Conservation (phyloP, 176 grass and related monocot genomes). For the Leersia perrieri region DNA sequence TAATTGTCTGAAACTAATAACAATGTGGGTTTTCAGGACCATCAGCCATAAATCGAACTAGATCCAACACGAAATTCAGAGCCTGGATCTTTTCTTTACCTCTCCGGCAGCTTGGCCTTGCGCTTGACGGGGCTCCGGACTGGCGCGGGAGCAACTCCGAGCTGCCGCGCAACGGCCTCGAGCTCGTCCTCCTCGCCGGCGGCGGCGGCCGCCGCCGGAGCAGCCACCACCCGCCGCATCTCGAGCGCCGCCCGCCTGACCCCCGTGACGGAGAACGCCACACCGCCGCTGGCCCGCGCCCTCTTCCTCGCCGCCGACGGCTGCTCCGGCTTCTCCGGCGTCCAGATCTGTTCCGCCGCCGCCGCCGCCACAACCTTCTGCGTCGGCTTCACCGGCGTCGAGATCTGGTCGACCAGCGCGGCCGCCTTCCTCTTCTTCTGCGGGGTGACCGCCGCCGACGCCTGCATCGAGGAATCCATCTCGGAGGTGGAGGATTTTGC, state of each 20-base stretch:
- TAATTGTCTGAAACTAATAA: neutral
- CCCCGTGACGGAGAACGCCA: constrained; percentile 68
- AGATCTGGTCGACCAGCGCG: neutral
- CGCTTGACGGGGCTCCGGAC: constrained; percentile 28
- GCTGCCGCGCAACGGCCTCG: constrained; percentile 39
- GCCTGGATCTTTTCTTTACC: constrained; percentile 45
- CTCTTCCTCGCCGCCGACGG: constrained; percentile 27
- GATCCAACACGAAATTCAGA: neutral
- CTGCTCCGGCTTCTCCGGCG: constrained; percentile 53
- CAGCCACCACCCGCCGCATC: constrained; percentile 10
- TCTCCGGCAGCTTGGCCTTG: constrained; percentile 56
- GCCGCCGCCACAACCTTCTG: neutral
- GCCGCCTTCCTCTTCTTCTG: constrained; percentile 12
- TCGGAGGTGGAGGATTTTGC: neutral
- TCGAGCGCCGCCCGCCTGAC: constrained; percentile 50
- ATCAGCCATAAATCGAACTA: neutral
- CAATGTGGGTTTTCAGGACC: neutral
- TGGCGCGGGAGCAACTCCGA: constrained; percentile 14
- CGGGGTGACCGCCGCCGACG: neutral
- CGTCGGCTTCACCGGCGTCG: constrained; percentile 26
- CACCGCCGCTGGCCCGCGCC: constrained; percentile 15
- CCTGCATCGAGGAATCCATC: constrained; percentile 12
- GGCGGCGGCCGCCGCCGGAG: neutral
- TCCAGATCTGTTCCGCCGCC: constrained; percentile 33
- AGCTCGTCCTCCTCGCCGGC: constrained; percentile 42